Percentiles rank a stretch among this genome's conserved stretches.
Conservation (phyloP, 257 asterid species). For the Henckelia pumila region DNA sequence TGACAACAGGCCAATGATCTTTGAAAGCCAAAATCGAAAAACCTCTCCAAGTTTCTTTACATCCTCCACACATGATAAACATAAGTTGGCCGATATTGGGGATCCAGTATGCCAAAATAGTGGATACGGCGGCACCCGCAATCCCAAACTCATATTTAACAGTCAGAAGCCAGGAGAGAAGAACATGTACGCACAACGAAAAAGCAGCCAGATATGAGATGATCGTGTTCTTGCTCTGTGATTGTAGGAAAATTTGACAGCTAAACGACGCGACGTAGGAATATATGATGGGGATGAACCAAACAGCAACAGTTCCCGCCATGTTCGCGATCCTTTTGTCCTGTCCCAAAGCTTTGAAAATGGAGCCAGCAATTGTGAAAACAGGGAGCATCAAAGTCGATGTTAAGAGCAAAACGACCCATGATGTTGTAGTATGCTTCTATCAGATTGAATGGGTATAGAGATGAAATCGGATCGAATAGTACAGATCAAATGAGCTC, state of each 20-base stretch:
- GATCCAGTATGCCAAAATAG: constrained; percentile 66
- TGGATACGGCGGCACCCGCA: constrained; percentile 61
- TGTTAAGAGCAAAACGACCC: constrained; percentile 46
- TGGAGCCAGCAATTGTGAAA: constrained; percentile 48
- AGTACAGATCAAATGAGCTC: no score
- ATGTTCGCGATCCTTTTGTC: constrained; percentile 43
- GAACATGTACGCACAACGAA: constrained; percentile 46
- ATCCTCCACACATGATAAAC: constrained; percentile 55
- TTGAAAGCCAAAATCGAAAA: constrained; percentile 52
- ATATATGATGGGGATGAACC: constrained; percentile 63
- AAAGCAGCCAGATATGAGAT: constrained; percentile 58
- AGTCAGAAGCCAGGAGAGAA: constrained; percentile 64
- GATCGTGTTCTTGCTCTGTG: constrained; percentile 75
- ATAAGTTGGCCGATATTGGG: constrained; percentile 63
- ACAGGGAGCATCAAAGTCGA: constrained; percentile 46
- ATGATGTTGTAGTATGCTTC: no score
- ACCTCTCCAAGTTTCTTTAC: constrained; percentile 72
- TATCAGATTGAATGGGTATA: no score
- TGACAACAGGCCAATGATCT: constrained; percentile 67
- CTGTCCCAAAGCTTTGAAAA: constrained; percentile 65
- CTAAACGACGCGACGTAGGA: constrained; percentile 49
- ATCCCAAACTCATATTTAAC: constrained; percentile 48
- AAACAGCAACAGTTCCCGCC: constrained; percentile 45
- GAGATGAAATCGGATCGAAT: no score
- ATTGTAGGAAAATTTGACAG: constrained; percentile 77